A percentile compares a stretch with the other conserved stretches of the same genome.
phyloP scores from a whole-genome alignment of 2,329 filamentous ascomycete species.

The Diaporthe ilicicola region DNA sequence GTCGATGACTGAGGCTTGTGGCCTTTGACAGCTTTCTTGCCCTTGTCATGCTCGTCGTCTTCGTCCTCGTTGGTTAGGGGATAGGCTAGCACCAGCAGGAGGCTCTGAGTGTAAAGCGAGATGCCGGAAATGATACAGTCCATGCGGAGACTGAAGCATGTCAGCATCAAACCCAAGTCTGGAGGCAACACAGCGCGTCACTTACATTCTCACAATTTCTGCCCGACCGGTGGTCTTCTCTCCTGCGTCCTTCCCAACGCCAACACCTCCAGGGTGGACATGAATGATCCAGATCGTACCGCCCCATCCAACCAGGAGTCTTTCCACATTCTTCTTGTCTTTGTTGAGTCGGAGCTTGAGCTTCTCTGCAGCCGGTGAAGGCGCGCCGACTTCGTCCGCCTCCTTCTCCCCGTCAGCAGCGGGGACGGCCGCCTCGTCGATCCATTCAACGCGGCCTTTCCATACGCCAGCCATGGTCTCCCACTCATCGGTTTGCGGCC shows the following conservation, averaged over 20 bases:
- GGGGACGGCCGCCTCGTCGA: slow-evolving; percentile 84
- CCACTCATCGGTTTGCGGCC: slow-evolving; percentile 87
- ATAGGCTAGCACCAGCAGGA: slow-evolving; percentile 92
- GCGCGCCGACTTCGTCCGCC: slow-evolving; percentile 40
- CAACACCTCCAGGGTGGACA: slow-evolving; percentile 79
- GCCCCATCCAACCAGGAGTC: slow-evolving; percentile 93
- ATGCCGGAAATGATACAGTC: slow-evolving; percentile 98
- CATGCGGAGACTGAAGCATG: slow-evolving; percentile 77
- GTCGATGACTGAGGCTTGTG: slow-evolving; percentile 55
- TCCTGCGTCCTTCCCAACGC: slow-evolving; percentile 71
- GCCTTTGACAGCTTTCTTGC: slow-evolving; percentile 43
- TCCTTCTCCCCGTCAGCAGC: slow-evolving; percentile 67
- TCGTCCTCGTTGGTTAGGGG: slow-evolving; percentile 78
- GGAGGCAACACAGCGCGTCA: slow-evolving; percentile 33
- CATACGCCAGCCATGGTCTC: slow-evolving; percentile 96
- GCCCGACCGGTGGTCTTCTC: slow-evolving; percentile 80
- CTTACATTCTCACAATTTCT: slow-evolving; percentile 92
- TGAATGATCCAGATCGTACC: slow-evolving; percentile 96
- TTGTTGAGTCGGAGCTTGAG: slow-evolving; percentile 59
- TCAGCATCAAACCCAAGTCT: slow-evolving; percentile 37
- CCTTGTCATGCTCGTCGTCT: slow-evolving; percentile 55
- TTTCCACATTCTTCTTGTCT: slow-evolving; percentile 68
- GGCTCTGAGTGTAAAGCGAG: slow-evolving; percentile 91
- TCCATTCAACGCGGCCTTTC: slow-evolving; percentile 93
- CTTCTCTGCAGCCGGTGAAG: slow-evolving; percentile 56